Evolutionary conservation across 2,329 filamentous ascomycete species (phyloP).

Genomic region (Calonectria multiphialidica): DNA sequence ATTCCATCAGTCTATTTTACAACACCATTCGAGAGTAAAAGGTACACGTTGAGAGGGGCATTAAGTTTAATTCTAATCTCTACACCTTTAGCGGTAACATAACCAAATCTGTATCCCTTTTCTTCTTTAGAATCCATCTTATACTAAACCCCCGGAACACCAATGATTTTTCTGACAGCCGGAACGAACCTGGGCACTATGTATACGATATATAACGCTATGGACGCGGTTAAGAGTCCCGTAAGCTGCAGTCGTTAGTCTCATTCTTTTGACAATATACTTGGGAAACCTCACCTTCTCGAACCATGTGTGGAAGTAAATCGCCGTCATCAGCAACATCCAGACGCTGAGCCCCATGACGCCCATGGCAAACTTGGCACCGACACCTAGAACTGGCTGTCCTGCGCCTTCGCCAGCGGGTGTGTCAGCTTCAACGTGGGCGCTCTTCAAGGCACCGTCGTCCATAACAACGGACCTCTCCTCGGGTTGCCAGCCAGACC

Average conservation of each 20-base stretch:
- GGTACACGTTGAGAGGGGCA: neutral
- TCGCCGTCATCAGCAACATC: slow-evolving; percentile 99
- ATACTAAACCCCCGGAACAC: slow-evolving; percentile 63
- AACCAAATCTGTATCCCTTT: neutral
- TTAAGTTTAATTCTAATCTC: slow-evolving; percentile 22
- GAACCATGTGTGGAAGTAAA: slow-evolving; percentile 98
- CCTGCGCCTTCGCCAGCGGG: slow-evolving; percentile 39
- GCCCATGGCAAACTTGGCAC: slow-evolving; percentile 67
- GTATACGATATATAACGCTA: slow-evolving; percentile 63
- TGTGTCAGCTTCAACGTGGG: slow-evolving; percentile 59
- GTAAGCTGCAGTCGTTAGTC: slow-evolving; percentile 59
- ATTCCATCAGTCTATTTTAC: neutral
- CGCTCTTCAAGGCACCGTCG: slow-evolving; percentile 75
- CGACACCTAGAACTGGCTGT: slow-evolving; percentile 54
- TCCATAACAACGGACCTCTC: slow-evolving; percentile 74
- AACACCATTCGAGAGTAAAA: neutral
- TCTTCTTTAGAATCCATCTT: neutral
- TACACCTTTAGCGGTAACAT: neutral
- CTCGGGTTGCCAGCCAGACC: slow-evolving; percentile 60
- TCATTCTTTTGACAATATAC: neutral
- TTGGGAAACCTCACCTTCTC: slow-evolving; percentile 79
- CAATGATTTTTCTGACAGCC: slow-evolving; percentile 57
- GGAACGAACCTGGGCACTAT: slow-evolving; percentile 65
- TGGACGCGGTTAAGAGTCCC: slow-evolving; percentile 62
- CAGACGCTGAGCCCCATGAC: slow-evolving; percentile 83